Evolutionary conservation across 306 rosid species (phyloP), one percentile per base, ranked within the genome.

Genomic region (Lotus japonicus): DNA sequence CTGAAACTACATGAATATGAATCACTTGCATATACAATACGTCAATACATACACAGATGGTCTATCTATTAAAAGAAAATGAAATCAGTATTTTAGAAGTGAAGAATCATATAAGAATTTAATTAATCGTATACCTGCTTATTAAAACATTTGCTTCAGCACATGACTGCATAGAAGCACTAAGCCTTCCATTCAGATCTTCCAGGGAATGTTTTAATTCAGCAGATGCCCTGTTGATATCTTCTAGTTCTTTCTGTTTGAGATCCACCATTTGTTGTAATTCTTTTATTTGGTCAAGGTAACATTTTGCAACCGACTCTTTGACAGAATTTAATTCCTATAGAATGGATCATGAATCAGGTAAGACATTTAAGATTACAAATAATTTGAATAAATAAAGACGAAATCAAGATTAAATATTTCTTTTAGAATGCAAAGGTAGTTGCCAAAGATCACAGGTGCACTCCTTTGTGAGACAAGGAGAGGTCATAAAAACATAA

Each of bases 131-230:
- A 31, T 88, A 94, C 97, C 90, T 84, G 73, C 77, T 83, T 52
- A 94, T 84, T 73, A 94, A 75, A 75, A 81, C 92, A 80, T 94
- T 87, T 66, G 97, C 91, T 85, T 94, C 99, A 49, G 82, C 72
- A 70, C 90, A 87, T 50, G 99, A 94, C 81, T 90, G 97, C 65
- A 76, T 58, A 58, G 95, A 85, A 77, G 97, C 89, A 81, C 73
- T 77, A 39, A 94, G 92, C 78, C 95, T 86, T 83, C 81, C 90
- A 72, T 84, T 84, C 46, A 90, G 85, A 75, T 94, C 95, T 88
- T 88, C 95, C 21, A 90, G 46, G 21, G 80, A 75, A 84, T 84
- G 95, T 55, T 85, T 90, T 74, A 84, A 92, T 65, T 86, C 99
- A 8, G 92, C 83, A 31, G 82, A 81, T 74, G 82, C 80, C 80